Evolutionary conservation across 176 grass and related monocot species (phyloP).

Genomic region (Paspalum vaginatum): DNA sequence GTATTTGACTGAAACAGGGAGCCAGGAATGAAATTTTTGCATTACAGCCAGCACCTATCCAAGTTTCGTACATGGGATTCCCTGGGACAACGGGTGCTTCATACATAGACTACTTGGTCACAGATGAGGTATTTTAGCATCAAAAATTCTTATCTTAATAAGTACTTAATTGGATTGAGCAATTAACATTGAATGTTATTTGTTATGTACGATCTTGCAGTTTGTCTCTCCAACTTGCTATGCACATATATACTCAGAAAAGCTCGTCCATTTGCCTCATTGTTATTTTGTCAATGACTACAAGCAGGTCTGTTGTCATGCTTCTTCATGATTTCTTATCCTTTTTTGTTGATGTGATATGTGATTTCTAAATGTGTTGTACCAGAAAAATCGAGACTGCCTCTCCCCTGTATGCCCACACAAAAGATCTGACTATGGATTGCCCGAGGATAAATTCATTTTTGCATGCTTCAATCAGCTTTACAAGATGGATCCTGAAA

Average conservation of each 20-base stretch:
- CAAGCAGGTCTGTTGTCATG: slow-evolving; percentile 61
- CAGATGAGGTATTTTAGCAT: slow-evolving; percentile 67
- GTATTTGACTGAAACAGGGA: slow-evolving; percentile 61
- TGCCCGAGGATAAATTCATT: slow-evolving; percentile 85
- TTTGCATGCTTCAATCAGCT: slow-evolving; percentile 97
- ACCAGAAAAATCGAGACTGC: slow-evolving; percentile 77
- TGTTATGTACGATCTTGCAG: slow-evolving; percentile 54
- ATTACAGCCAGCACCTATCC: slow-evolving; percentile 74
- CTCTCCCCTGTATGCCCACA: slow-evolving; percentile 58
- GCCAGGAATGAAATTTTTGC: slow-evolving; percentile 95
- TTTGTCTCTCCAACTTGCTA: slow-evolving; percentile 79
- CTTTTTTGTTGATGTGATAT: slow-evolving; percentile 5
- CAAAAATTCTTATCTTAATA: background rate
- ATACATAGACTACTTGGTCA: slow-evolving; percentile 89
- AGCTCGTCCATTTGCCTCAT: slow-evolving; percentile 86
- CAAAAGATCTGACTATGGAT: slow-evolving; percentile 80
- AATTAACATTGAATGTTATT: slow-evolving; percentile 7
- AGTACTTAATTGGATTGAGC: background rate
- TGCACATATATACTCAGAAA: slow-evolving; percentile 85
- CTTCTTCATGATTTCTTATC: background rate
- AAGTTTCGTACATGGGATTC: slow-evolving; percentile 94
- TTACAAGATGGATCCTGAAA: slow-evolving; percentile 96
- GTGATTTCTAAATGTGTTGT: slow-evolving; percentile 17
- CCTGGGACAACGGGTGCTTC: slow-evolving; percentile 82
- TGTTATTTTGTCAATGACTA: slow-evolving; percentile 97